These are phyloP conservation scores for Isabelozyma gotoi DNA, from an alignment of 805 yeast species.

Conservation along the genomic window DNA sequence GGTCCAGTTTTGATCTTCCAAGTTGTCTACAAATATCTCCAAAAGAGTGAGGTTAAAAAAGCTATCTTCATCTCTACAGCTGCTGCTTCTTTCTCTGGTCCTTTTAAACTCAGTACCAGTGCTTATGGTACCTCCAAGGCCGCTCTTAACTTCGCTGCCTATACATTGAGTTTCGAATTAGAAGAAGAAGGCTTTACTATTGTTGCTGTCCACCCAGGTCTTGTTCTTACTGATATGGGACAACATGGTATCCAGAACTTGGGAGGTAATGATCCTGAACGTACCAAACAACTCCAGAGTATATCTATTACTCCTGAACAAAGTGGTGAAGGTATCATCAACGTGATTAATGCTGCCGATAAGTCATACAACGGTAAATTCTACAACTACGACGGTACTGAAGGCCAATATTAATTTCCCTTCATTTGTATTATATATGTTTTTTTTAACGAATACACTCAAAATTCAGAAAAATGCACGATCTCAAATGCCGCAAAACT, in stretches of 20 bases:
- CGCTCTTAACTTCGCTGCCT: constrained; percentile 29
- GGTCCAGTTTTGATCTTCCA: constrained; percentile 31
- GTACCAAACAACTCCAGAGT: background rate
- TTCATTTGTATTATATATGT: no score
- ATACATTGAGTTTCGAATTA: constrained; percentile 23
- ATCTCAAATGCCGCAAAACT: no score
- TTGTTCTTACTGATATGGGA: constrained; percentile 35
- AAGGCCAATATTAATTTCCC: background rate
- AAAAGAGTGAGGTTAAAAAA: constrained; percentile 20
- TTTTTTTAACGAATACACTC: no score
- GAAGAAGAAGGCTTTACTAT: constrained; percentile 21
- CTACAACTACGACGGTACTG: constrained; percentile 10
- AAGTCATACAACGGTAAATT: constrained; percentile 11
- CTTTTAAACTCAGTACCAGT: constrained; percentile 13
- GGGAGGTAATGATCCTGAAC: background rate
- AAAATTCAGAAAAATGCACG: no score
- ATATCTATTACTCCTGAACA: constrained; percentile 8
- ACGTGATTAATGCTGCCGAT: constrained; percentile 5
- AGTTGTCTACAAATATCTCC: constrained; percentile 23
- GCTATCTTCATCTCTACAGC: constrained; percentile 25
- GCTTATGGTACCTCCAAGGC: constrained; percentile 38
- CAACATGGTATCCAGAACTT: background rate
- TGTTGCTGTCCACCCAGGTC: constrained; percentile 38
- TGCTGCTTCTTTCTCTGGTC: constrained; percentile 23
- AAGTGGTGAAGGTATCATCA: constrained; percentile 8